Evolutionary conservation across 306 rosid species (phyloP), one percentile per base, ranked within the genome.

Genomic region (Fagus sylvatica): DNA sequence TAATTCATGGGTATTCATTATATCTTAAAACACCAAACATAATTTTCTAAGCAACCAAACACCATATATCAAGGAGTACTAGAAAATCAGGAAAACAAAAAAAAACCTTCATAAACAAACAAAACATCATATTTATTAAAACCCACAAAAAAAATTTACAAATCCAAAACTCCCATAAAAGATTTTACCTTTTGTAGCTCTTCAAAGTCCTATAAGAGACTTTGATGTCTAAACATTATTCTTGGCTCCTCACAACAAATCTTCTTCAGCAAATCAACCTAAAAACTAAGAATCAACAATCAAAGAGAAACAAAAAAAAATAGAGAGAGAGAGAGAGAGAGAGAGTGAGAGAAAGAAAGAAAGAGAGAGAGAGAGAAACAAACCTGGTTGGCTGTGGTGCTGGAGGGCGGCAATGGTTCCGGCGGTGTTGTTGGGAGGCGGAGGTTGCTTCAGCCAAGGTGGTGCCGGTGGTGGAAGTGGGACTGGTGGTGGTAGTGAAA

Each of bases 151-250:
- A 30, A 61, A 79, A 83, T 0, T n/a, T 64, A 4, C 5, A 49
- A 80, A 86, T 69, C 75, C 32, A 16, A n/a, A 6, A 56, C 71
- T 64, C 61, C 34, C 74, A 67, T 34, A 54, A 73, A 32, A 66
- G 60, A 43, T 22, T 36, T 64, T 85, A 95, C 98, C 99, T 82
- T 85, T 42, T 87, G 88, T 74, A 95, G 71, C 65, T 93, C 99
- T 15, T 91, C 74, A 82, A 77, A 93, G 80, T 95, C 99, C 54
- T 89, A 97, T 83, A 89, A 79, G 85, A 95, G 96, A 82, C 93
- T 85, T 74, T 87, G 93, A 76, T 93, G 99, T 80, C 92, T 93
- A 59, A 84, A 76, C 73, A 79, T 88, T 6, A 80, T 22, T 78
- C 89, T 91, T 22, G 86, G 84, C 82, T 89, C 92, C 84, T 86